Base-by-base conservation (phyloP, 306 rosid species). In the Acmispon strigosus region DNA sequence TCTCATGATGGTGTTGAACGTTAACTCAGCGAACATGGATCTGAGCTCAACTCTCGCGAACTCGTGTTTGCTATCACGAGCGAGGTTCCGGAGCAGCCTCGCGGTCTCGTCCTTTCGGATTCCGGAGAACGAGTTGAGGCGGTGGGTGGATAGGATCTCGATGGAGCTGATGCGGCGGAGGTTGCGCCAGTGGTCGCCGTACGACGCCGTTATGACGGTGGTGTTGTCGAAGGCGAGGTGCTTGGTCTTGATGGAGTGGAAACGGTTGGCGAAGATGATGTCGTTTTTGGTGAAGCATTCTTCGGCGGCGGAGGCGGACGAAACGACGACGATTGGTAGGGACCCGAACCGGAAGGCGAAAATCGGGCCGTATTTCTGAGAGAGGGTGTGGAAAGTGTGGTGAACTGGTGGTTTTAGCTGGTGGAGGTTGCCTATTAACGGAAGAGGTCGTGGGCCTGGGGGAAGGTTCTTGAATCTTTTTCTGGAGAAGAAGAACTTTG, bases 171-270 rank as follows among this genome's bases (percentile, higher is more conserved):
- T 84, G 18, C 92, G 92, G n/a, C 96, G 97, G 1, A 86, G 48
- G 83, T 86, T 91, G 15, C 92, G 92, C 97, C 97, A 91, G 62
- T 85, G 92, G 17, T 88, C 96, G 4, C 96, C 96, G 43, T 88
- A 84, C 0, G 90, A 56, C 1, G 97, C 1, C 1, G 24, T 0
- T 0, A 52, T 1, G 0, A 91, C 0, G 1, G 49, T 68, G 65
- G 92, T 85, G 66, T 65, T 7, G 82, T 88, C 50, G 60, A 76
- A 91, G 45, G 45, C 83, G 0, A 88, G 0, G 76, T 83, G 66
- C 78, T 91, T 86, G 47, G 70, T 72, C 17, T 39, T 12, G 32
- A 9, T 13, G 1, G 77, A 22, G 8, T 3, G 69, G 0, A 83
- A 48, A 6, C 95, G 96, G 67, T 84, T 81, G 0, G 91, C 97